phyloP scores from a whole-genome alignment of 75 land plant species.

The Cunninghamia lanceolata region DNA sequence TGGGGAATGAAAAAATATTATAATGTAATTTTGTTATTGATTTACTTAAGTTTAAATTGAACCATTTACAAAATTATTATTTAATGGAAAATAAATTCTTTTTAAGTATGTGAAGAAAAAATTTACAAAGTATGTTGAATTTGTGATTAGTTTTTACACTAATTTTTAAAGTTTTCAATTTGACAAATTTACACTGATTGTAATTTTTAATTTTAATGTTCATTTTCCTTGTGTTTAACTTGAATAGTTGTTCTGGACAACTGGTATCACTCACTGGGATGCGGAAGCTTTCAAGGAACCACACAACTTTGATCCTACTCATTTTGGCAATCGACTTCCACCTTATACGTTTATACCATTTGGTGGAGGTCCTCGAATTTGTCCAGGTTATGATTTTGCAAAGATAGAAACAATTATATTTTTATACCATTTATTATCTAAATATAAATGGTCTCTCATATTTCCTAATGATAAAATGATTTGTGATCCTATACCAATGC shows the following conservation, averaged over 20 bases:
- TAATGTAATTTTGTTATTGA: no score
- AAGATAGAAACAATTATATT: constrained; percentile 29
- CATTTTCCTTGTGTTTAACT: no score
- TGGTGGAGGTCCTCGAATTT: constrained; percentile 62
- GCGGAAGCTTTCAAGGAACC: constrained; percentile 27
- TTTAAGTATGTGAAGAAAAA: no score
- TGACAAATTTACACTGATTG: no score
- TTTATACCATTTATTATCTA: constrained; percentile 30
- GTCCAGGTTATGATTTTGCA: constrained; percentile 21
- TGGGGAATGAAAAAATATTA: no score
- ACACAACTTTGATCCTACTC: constrained; percentile 30
- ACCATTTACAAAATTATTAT: no score
- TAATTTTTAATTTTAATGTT: no score
- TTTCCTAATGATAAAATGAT: constrained; percentile 37
- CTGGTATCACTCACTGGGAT: background rate
- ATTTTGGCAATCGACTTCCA: constrained; percentile 28
- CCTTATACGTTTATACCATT: constrained; percentile 60
- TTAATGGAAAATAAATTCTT: no score
- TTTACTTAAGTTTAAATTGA: no score
- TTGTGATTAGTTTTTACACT: no score
- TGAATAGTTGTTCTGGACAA: constrained; percentile 17
- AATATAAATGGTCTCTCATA: constrained; percentile 25
- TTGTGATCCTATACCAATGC: constrained; percentile 24
- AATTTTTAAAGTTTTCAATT: no score
- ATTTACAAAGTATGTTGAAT: no score